Conservation (phyloP, 2,329 filamentous ascomycete genomes). For the Metarhizium humberi region DNA sequence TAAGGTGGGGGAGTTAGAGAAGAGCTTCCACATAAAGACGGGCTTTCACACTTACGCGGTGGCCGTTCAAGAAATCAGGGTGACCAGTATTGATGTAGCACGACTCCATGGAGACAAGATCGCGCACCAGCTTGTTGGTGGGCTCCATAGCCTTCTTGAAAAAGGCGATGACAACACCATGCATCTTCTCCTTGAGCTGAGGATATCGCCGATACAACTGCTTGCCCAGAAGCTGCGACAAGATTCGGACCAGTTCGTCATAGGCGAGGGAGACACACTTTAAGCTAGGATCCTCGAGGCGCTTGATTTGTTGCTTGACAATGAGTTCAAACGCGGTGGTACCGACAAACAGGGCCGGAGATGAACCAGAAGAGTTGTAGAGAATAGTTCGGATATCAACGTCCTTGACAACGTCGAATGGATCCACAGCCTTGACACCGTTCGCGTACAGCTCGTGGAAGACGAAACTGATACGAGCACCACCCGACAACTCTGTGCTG, state of each 20-base stretch:
- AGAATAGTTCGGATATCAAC: constrained; percentile 94
- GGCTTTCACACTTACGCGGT: constrained; percentile 50
- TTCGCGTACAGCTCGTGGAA: constrained; percentile 98
- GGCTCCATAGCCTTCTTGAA: constrained; percentile 99
- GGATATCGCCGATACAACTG: constrained; percentile 88
- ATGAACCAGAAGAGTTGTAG: constrained; percentile 98
- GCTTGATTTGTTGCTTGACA: constrained; percentile 97
- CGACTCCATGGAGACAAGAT: constrained; percentile 89
- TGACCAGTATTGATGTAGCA: constrained; percentile 99
- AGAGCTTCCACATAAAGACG: background rate
- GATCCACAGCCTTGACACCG: constrained; percentile 94
- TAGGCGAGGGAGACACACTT: constrained; percentile 98
- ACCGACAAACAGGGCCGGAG: constrained; percentile 91
- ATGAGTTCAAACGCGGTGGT: constrained; percentile 98
- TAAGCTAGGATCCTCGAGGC: constrained; percentile 88
- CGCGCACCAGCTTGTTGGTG: constrained; percentile 90
- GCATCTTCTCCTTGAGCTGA: constrained; percentile 92
- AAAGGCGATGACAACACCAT: constrained; percentile 82
- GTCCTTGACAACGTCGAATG: constrained; percentile 96
- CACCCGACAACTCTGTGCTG: constrained; percentile 86
- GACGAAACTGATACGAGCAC: constrained; percentile 96
- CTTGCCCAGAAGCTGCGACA: constrained; percentile 82
- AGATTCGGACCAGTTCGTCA: constrained; percentile 91
- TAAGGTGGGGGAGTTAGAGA: constrained; percentile 16
- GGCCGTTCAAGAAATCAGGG: constrained; percentile 93